Percentiles rank a stretch among this genome's conserved stretches.
Evolutionary conservation across 495 filamentous ascomycete genomes (phyloP).

Genomic region (Penicillium herquei): DNA sequence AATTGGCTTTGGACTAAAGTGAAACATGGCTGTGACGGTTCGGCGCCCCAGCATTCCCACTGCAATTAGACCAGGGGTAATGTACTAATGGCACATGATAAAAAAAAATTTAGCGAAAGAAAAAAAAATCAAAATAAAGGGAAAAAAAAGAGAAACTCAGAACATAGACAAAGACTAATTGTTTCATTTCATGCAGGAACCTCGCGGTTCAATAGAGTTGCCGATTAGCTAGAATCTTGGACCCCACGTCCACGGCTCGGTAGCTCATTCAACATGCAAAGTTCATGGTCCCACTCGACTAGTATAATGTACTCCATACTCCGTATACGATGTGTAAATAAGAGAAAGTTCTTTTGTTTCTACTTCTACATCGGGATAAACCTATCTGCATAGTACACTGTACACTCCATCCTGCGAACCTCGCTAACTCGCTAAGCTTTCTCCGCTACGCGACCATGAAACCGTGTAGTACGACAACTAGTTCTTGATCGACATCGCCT

Average conservation of each 20-base stretch:
- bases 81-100: not conserved
- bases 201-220: conserved; percentile 23
- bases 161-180: not conserved
- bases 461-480: not conserved
- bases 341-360: not conserved
- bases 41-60: conserved; percentile 16
- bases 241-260: conserved; percentile 25
- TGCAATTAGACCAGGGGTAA: conserved; percentile 9
- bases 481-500: not conserved
- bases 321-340: no score
- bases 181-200: conserved; percentile 27
- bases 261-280: conserved; percentile 10
- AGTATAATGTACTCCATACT: no score
- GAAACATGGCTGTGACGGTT: conserved; percentile 29
- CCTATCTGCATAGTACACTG: no score
- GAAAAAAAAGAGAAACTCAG: not conserved
- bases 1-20: not conserved
- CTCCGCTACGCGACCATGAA: not conserved
- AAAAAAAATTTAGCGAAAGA: not conserved
- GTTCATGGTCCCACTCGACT: not conserved
- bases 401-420: no score
- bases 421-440: not conserved
- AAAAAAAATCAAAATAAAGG: not conserved
- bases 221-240: conserved; percentile 20
- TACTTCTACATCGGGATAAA: not conserved